A percentile compares a stretch with the other conserved stretches of the same genome.
These are phyloP conservation scores for Gossypium aridum DNA, from an alignment of 441 rosid species.

Conservation along the genomic window DNA sequence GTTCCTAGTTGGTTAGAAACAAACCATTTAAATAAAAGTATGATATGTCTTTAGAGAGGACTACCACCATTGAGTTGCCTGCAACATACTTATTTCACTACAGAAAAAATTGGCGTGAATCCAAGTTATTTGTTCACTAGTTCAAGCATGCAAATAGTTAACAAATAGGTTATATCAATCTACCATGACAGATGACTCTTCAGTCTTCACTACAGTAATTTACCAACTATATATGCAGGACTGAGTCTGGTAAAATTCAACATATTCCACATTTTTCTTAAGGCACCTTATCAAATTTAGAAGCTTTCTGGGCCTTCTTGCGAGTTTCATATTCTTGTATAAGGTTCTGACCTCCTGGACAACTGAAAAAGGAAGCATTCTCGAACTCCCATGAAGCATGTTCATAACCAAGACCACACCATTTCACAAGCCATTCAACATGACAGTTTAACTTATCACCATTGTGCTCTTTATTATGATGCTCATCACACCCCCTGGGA, in stretches of 20 bases:
- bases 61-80: not conserved
- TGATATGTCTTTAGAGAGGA: not conserved
- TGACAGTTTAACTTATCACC: constrained; percentile 16
- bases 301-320: constrained; percentile 24
- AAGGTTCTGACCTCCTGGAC: constrained; percentile 31
- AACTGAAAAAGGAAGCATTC: constrained; percentile 33
- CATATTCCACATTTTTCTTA: not conserved
- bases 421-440: constrained; percentile 61
- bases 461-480: not conserved
- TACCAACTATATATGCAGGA: not conserved
- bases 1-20: constrained; percentile 20
- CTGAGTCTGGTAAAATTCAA: not conserved
- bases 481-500: constrained; percentile 21
- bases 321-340: constrained; percentile 39
- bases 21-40: not conserved
- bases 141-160: not conserved
- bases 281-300: constrained; percentile 29
- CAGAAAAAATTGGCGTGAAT: not conserved
- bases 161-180: not conserved
- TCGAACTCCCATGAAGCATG: constrained; percentile 64
- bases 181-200: not conserved
- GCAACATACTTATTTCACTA: not conserved
- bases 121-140: constrained; percentile 1
- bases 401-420: constrained; percentile 57
- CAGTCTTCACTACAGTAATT: not conserved